Conservation (phyloP, 1,284 basidiomycete species). For the Meira nashicola region DNA sequence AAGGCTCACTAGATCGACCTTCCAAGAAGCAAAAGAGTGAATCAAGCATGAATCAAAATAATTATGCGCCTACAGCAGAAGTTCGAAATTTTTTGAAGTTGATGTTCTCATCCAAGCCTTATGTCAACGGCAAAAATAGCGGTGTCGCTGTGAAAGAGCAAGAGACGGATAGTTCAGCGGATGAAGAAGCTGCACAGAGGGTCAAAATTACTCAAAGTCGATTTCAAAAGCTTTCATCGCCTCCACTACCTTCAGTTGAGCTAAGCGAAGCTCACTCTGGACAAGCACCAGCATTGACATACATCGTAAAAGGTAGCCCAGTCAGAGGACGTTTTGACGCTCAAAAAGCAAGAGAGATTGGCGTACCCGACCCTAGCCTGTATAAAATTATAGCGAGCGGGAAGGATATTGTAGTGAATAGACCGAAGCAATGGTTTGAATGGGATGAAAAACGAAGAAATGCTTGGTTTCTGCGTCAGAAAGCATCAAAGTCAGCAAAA, state of each 20-base stretch:
- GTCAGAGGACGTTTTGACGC: slow-evolving; percentile 81
- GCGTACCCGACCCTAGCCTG: slow-evolving; percentile 63
- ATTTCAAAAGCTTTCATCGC: background rate
- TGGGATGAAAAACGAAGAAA: slow-evolving; percentile 22
- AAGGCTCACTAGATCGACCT: too few species aligned
- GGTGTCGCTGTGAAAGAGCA: too few species aligned
- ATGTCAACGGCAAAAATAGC: background rate
- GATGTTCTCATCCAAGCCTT: slow-evolving; percentile 3
- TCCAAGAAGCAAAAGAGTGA: slow-evolving; percentile 1
- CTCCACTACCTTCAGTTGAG: background rate
- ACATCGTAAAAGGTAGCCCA: slow-evolving; percentile 71
- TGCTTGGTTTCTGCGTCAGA: slow-evolving; percentile 54
- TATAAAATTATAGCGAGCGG: slow-evolving; percentile 55
- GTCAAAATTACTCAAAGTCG: too few species aligned
- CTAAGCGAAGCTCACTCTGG: slow-evolving; percentile 1
- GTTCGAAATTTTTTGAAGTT: background rate
- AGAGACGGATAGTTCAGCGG: background rate
- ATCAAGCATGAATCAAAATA: too few species aligned
- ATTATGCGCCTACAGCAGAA: background rate
- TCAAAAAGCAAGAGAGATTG: slow-evolving; percentile 63
- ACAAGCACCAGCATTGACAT: slow-evolving; percentile 54
- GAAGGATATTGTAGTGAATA: slow-evolving; percentile 55
- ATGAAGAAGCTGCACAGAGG: background rate
- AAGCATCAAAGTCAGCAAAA: slow-evolving; percentile 52
- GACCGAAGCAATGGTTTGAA: slow-evolving; percentile 28